phyloP scores from a whole-genome alignment of 768 basidiomycete genomes.

The Serendipita sp. region DNA sequence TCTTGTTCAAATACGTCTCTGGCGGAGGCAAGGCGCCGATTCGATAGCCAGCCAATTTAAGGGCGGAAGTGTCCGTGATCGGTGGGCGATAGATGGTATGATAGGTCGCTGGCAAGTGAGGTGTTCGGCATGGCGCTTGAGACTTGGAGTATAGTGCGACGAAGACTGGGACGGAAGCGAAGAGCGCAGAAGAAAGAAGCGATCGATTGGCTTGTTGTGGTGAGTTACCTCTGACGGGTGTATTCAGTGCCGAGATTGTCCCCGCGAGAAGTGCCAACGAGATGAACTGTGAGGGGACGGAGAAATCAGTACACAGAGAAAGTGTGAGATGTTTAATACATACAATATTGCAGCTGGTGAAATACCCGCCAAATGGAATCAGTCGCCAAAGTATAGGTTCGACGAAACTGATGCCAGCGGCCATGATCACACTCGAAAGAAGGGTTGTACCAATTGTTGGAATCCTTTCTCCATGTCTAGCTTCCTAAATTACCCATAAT shows the following conservation, averaged over 20 bases:
- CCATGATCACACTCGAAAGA: neutral
- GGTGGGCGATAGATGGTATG: slow-evolving; percentile 41
- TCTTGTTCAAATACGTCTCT: slow-evolving; percentile 54
- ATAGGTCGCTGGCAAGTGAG: slow-evolving; percentile 14
- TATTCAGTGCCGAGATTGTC: neutral
- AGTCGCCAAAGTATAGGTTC: neutral
- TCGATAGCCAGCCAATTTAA: slow-evolving; percentile 35
- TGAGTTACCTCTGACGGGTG: neutral
- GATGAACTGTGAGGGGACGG: neutral
- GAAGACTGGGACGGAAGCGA: neutral
- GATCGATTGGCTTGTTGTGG: neutral
- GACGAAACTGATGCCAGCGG: neutral
- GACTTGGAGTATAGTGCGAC: neutral
- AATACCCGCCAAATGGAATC: neutral
- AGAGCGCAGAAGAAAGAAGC: neutral
- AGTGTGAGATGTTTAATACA: neutral
- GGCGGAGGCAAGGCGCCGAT: slow-evolving; percentile 30
- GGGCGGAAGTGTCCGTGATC: slow-evolving; percentile 29
- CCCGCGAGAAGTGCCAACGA: neutral
- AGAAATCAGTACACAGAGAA: neutral
- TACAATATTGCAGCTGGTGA: slow-evolving; percentile 9
- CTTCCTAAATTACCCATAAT: neutral
- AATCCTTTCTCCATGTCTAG: neutral
- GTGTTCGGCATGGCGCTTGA: slow-evolving; percentile 1
- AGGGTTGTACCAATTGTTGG: neutral